Base-by-base conservation (phyloP, 2,329 filamentous ascomycete genomes). In the Curvularia eragrostidis region DNA sequence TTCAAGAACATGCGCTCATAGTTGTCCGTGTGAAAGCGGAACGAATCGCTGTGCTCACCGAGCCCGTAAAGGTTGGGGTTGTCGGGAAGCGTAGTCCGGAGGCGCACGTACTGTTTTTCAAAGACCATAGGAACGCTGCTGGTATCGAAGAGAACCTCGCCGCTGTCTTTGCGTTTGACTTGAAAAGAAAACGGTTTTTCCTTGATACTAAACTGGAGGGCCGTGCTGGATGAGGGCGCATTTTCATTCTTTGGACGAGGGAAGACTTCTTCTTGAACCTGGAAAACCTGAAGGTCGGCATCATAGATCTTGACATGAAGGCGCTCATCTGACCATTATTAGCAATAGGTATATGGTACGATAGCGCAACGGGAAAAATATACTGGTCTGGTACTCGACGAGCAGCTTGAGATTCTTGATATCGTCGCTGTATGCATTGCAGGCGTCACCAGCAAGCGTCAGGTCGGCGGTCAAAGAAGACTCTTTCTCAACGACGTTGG, bases 221-320 rank as follows among this genome's bases (percentile, higher is more conserved):
- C 80, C 24, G 80, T 79, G 3, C 72, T 69, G 15, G 65, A 65
- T 3, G 75, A 69, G 10, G 68, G 62, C 1, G 69, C 69, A 10
- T 73, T 67, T 19, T 74, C 68, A 13, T 78, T 79, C 12, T 67
- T 65, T 0, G 89, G 88, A 0, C 89, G 85, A 2, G 88, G 83
- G 21, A 93, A 79, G 24, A 91, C 85, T 2, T 83, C 83, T 34
- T 89, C 86, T 12, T 90, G 90, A 1, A 94, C 85, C 72, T 93
- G 90, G 68, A 91, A 94, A 46, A 90, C 88, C 26, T 86, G 82
- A 61, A 89, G 83, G n/a, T 80, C 84, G 5, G 84, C 82, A 74
- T 94, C 91, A 62, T 88, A 86, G 54, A 93, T 91, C 67, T 89
- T 84, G 69, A 93, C 87, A 70, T 91, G 90, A 3, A 93, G 82